A percentile compares a stretch with the other conserved stretches of the same genome.
phyloP scores from a whole-genome alignment of 139 green algal genomes.

The Ettlia oleoabundans region DNA sequence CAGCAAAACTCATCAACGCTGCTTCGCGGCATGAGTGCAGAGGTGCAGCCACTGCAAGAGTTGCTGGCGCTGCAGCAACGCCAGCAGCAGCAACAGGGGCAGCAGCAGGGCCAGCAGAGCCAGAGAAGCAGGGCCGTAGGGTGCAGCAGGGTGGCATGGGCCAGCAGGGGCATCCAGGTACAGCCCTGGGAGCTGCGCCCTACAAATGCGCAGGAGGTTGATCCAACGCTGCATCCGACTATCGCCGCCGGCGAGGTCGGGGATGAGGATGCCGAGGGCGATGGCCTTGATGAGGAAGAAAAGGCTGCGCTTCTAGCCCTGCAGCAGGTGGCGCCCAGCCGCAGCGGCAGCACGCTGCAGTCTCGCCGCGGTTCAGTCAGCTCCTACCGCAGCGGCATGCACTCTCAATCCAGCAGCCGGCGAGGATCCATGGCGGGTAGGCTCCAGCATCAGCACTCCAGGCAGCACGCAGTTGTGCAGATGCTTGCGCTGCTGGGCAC shows the following conservation, averaged over 20 bases:
- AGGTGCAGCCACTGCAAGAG: no score
- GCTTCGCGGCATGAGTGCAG: no score
- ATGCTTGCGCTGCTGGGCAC: no score
- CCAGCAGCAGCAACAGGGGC: background rate
- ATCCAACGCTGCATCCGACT: background rate
- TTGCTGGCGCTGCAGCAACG: background rate
- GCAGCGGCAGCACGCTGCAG: no score
- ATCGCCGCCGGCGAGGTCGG: background rate
- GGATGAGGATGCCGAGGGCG: background rate
- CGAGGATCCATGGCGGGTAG: background rate
- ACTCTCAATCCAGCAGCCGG: background rate
- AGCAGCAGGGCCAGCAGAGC: background rate
- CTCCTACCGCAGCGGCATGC: no score
- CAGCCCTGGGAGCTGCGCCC: constrained; percentile 8
- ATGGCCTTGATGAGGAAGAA: background rate
- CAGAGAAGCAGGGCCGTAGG: background rate
- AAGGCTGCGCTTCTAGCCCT: constrained; percentile 3
- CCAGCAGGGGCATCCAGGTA: background rate
- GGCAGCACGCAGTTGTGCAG: no score
- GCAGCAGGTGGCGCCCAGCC: background rate
- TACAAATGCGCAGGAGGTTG: no score
- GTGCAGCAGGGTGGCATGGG: background rate
- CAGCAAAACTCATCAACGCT: no score
- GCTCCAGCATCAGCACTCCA: no score
- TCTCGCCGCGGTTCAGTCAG: no score